Conservation (phyloP, 2,329 filamentous ascomycete species). For the Claviceps maximensis region DNA sequence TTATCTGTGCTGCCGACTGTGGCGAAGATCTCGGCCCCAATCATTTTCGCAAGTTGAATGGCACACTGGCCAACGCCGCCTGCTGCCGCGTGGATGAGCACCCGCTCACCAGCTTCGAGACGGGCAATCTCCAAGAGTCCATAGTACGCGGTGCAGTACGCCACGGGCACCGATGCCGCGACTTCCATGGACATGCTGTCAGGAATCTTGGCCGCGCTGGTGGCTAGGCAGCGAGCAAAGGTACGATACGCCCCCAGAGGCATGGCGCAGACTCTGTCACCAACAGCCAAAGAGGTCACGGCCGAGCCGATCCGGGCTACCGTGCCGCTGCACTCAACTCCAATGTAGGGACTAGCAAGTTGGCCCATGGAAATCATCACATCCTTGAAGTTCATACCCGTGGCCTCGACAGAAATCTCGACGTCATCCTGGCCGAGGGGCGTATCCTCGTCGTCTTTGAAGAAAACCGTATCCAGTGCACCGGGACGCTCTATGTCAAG, state of each 20-base stretch:
- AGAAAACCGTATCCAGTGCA: conserved; percentile 27
- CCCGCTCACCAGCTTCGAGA: conserved; percentile 22
- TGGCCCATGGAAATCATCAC: conserved; percentile 29
- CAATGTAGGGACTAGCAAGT: conserved; percentile 19
- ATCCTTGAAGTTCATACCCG: conserved; percentile 34
- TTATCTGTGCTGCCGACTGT: conserved; percentile 26
- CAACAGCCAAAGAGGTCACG: conserved; percentile 47
- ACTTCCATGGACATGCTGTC: conserved; percentile 21
- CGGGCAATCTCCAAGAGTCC: conserved; percentile 24
- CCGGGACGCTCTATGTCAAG: conserved; percentile 26
- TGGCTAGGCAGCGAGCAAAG: conserved; percentile 18
- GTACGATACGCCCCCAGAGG: conserved; percentile 22
- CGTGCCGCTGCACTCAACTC: conserved; percentile 27
- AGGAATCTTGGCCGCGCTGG: conserved; percentile 25
- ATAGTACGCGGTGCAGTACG: conserved; percentile 28
- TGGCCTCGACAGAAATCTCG: conserved; percentile 29
- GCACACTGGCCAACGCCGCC: conserved; percentile 27
- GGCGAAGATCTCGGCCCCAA: conserved; percentile 27
- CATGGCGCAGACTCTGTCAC: conserved; percentile 58
- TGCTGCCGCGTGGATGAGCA: conserved; percentile 27
- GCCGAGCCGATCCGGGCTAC: conserved; percentile 40
- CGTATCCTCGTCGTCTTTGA: conserved; percentile 19
- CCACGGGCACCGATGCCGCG: conserved; percentile 27
- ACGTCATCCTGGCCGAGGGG: conserved; percentile 23
- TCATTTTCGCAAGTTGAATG: conserved; percentile 23